Evolutionary conservation across 2,329 filamentous ascomycete genomes (phyloP).

Genomic region (Alternaria triticina): DNA sequence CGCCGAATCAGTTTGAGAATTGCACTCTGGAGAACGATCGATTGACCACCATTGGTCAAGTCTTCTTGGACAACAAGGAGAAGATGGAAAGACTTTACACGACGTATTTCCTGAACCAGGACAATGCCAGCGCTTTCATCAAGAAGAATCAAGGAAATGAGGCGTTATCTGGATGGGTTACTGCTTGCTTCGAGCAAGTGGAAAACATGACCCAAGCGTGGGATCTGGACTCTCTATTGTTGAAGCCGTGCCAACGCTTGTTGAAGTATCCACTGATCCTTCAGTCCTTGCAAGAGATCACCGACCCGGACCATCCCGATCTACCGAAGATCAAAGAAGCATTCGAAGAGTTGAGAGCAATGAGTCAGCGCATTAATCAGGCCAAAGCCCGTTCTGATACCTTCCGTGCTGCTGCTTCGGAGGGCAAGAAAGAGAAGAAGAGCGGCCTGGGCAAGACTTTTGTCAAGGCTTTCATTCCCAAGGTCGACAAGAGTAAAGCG

Average conservation of each 20-base stretch:
- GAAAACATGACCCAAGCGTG: conserved; percentile 92
- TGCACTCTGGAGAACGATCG: conserved; percentile 59
- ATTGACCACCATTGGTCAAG: conserved; percentile 64
- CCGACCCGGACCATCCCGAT: conserved; percentile 84
- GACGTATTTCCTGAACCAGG: conserved; percentile 69
- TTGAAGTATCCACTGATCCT: conserved; percentile 92
- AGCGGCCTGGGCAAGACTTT: conserved; percentile 69
- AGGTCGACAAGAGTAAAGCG: conserved; percentile 82
- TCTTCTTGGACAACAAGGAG: conserved; percentile 62
- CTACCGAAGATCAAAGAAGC: conserved; percentile 72
- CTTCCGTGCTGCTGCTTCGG: conserved; percentile 57
- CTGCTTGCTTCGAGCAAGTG: conserved; percentile 90
- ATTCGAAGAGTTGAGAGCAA: conserved; percentile 69
- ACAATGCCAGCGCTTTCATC: conserved; percentile 67
- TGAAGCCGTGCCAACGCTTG: conserved; percentile 95
- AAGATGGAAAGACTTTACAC: conserved; percentile 71
- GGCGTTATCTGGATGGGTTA: conserved; percentile 79
- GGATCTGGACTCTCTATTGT: conserved; percentile 93
- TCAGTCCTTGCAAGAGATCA: conserved; percentile 78
- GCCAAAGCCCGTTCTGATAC: conserved; percentile 94
- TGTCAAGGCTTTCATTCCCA: conserved; percentile 87
- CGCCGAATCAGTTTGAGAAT: conserved; percentile 38
- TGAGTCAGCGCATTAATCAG: conserved; percentile 80
- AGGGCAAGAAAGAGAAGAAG: conserved; percentile 46
- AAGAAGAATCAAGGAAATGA: conserved; percentile 60